phyloP scores from a whole-genome alignment of 2,329 filamentous ascomycete species.

The Xylariales sp. region DNA sequence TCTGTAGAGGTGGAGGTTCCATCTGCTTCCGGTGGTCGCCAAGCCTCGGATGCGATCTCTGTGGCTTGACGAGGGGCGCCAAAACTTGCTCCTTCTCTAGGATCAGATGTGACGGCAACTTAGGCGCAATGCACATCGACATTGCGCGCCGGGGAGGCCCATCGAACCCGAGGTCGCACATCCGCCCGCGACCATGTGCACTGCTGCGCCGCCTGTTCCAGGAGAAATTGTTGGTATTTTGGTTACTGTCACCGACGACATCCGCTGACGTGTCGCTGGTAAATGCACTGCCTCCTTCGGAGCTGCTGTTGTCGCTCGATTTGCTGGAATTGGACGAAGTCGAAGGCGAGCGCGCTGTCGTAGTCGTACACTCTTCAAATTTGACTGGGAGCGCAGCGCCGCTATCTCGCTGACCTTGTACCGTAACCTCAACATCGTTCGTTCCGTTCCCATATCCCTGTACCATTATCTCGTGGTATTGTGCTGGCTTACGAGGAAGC shows the following conservation, averaged over 20 bases:
- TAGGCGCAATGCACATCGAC: neutral
- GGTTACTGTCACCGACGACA: no score
- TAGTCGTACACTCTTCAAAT: neutral
- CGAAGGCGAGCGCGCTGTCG: conserved; percentile 6
- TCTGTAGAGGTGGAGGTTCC: no score
- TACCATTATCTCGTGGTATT: conserved; percentile 48
- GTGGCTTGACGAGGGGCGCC: no score
- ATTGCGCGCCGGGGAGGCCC: neutral
- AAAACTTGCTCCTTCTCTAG: no score
- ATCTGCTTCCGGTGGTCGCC: no score
- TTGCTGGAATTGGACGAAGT: conserved; percentile 12
- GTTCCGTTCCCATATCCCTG: conserved; percentile 51
- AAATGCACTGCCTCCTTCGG: conserved; percentile 15
- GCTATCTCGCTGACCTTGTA: neutral
- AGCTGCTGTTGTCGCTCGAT: conserved; percentile 11
- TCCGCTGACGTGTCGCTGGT: conserved; percentile 19
- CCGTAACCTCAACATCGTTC: conserved; percentile 27
- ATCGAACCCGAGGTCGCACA: neutral
- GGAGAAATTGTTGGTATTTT: no score
- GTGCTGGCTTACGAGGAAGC: conserved; percentile 13
- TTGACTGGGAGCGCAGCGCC: neutral
- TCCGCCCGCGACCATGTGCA: no score
- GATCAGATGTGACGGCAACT: neutral
- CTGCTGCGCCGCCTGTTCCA: no score
- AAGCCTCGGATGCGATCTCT: no score